Evolutionary conservation across 345 rosid species (phyloP), one percentile per base, ranked within the genome.

Genomic region (Euphorbia peplus): DNA sequence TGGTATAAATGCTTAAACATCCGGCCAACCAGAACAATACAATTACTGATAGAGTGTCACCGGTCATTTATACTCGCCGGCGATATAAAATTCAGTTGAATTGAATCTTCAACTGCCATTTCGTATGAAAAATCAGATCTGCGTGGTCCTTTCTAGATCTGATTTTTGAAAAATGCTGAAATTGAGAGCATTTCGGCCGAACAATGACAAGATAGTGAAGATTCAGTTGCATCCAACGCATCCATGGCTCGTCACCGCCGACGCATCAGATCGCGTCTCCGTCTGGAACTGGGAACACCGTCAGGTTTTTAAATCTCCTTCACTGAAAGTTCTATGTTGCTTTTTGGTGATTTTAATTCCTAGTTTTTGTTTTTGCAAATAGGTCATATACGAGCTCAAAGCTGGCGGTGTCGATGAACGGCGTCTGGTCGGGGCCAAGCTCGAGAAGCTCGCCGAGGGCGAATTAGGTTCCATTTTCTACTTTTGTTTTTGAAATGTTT

Each of bases 241-340:
- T 82, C 96, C 99, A 56, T 95, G 99, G 99, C 87, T 95, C 26
- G 99, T 95, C 35, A 88, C 98, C 0, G 96, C 97, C 53, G 98
- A 95, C 73, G 98, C 93, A 29, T 84, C 90, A 1, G 99, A 95
- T 87, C 91, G 89, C 82, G 96, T 95, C 77, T 86, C 93, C 47
- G 97, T 95, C 56, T 95, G 98, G 99, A 95, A 95, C 70, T 95
- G 97, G 99, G 99, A 95, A 73, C 93, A 95, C 74, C 98, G 98
- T 32, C 99, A 95, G 95, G 96, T 87, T 32, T 46, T 3, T n/a
- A 19, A 19, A 19, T 61, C 26, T 55, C 4, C 15, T 42, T 51
- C 16, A 5, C 62, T 18, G 7, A 3, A 71, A 69, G 2, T 42
- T 64, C 16, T 42, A 2, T n/a, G 11, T 47, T 37, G n/a, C 11